phyloP scores from a whole-genome alignment of 176 grass and related monocot genomes.

The Stipa capillata region DNA sequence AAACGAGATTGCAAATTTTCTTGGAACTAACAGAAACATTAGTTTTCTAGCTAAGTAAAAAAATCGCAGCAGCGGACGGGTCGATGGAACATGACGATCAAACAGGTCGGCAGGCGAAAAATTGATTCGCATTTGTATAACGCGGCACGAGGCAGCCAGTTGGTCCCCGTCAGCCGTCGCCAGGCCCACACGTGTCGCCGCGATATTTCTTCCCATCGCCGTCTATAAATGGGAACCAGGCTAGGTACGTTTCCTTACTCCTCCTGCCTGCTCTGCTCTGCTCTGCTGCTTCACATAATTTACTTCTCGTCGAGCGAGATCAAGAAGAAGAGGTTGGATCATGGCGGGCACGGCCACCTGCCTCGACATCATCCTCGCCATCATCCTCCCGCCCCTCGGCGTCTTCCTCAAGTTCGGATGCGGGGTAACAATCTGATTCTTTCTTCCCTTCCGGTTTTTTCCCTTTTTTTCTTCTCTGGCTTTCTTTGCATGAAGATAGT shows the following conservation, averaged over 20 bases:
- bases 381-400: slow-evolving; percentile 53
- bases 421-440: slow-evolving; percentile 7
- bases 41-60: too few species aligned
- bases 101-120: too few species aligned
- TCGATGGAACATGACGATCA: too few species aligned
- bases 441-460: too few species aligned
- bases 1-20: too few species aligned
- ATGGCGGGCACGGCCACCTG: slow-evolving; percentile 27
- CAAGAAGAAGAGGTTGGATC: background rate
- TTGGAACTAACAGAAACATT: too few species aligned
- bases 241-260: background rate
- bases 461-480: too few species aligned
- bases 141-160: too few species aligned
- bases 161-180: background rate
- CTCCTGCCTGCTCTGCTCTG: too few species aligned
- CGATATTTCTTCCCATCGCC: background rate
- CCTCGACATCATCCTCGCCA: slow-evolving; percentile 52
- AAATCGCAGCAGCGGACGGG: too few species aligned
- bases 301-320: background rate
- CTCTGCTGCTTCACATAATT: background rate
- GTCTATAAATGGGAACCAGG: background rate
- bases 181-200: background rate
- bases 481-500: too few species aligned
- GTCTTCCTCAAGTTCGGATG: slow-evolving; percentile 55
- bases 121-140: too few species aligned